A percentile compares a stretch with the other conserved stretches of the same genome.
phyloP scores from a whole-genome alignment of 164 flowering plant species.

The Brasenia schreberi region DNA sequence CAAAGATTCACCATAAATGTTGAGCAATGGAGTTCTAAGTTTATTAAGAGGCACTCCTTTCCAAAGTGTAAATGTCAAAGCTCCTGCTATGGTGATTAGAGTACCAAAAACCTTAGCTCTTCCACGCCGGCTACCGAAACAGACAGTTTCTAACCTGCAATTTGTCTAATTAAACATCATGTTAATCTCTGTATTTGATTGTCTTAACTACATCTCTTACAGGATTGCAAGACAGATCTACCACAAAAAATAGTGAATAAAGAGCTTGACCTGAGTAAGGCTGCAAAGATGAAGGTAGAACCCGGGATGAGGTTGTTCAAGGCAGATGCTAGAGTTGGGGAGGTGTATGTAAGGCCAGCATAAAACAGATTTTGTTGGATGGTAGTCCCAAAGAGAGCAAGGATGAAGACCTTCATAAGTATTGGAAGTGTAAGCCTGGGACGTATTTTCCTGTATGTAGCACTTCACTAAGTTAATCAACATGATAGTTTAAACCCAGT shows the following conservation, averaged over 20 bases:
- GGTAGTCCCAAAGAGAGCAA: conserved; percentile 25
- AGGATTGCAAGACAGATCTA: too few species aligned
- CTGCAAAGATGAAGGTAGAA: conserved; percentile 26
- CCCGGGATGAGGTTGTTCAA: conserved; percentile 23
- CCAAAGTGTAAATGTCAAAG: conserved; percentile 35
- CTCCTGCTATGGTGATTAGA: conserved; percentile 24
- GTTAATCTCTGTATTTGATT: too few species aligned
- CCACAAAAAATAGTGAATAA: conserved; percentile 9
- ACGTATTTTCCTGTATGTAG: conserved; percentile 15
- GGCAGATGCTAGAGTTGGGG: conserved; percentile 32
- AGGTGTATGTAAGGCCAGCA: conserved; percentile 20
- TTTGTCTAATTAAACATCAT: not conserved
- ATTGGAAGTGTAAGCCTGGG: conserved; percentile 18
- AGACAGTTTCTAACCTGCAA: conserved; percentile 30
- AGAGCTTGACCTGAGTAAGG: conserved; percentile 16
- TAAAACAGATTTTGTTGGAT: conserved; percentile 28
- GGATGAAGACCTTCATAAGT: conserved; percentile 22
- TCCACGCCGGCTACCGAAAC: conserved; percentile 11
- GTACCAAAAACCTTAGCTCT: conserved; percentile 32
- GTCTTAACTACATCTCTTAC: too few species aligned
- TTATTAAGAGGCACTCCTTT: conserved; percentile 12
- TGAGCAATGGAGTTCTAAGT: not conserved
- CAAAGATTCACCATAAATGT: not conserved
- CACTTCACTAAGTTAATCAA: too few species aligned
- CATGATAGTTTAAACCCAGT: too few species aligned